Evolutionary conservation across 2,329 filamentous ascomycete genomes (phyloP).

Genomic region (Pseudogymnoascus sp.): DNA sequence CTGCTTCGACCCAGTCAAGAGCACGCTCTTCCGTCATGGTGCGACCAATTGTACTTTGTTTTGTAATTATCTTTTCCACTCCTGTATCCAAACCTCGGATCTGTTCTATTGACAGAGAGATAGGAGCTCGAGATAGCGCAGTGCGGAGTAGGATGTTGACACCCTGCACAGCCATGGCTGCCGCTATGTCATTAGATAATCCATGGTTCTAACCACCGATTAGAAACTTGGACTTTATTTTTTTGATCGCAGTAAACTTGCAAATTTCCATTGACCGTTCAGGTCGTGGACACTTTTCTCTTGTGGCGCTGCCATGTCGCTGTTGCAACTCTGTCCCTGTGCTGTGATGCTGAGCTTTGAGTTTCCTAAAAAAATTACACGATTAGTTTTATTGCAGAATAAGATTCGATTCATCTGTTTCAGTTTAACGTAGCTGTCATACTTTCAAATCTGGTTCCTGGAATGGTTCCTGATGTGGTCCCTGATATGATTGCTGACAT

Average conservation of each 20-base stretch:
- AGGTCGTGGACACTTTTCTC: not conserved
- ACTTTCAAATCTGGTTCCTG: not conserved
- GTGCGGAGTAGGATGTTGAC: not conserved
- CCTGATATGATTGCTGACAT: not conserved
- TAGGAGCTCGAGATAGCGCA: not conserved
- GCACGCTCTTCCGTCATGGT: not conserved
- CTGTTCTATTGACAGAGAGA: not conserved
- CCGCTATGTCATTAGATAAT: not conserved
- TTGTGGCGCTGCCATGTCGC: not conserved
- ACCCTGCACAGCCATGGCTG: not conserved
- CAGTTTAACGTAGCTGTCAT: too few relatives aligned
- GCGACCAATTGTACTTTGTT: not conserved
- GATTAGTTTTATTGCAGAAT: not conserved
- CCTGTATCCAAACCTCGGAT: not conserved
- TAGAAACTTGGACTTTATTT: not conserved
- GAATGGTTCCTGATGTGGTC: not conserved
- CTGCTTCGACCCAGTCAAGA: not conserved
- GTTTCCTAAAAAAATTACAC: not conserved
- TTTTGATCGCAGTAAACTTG: not conserved
- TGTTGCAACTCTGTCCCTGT: not conserved
- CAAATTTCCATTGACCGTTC: not conserved
- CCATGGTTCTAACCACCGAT: not conserved
- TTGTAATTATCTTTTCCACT: not conserved
- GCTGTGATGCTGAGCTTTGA: not conserved
- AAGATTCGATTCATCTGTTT: not conserved